phyloP scores from a whole-genome alignment of 2,329 filamentous ascomycete species.

The Sporothrix brunneoviolacea region DNA sequence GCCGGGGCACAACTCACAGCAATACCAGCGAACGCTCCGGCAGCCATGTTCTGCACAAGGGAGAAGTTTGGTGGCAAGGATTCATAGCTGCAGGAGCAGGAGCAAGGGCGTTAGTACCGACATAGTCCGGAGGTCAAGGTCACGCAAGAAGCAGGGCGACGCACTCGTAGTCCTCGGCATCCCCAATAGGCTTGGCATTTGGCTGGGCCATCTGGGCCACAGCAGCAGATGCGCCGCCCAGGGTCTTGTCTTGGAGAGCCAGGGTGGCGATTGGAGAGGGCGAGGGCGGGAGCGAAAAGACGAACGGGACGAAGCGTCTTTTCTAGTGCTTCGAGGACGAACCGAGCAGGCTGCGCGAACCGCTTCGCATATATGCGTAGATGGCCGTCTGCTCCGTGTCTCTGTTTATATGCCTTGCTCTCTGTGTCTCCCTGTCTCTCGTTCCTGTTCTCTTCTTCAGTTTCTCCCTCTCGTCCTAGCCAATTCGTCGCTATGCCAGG shows the following conservation, averaged over 20 bases:
- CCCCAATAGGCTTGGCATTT: constrained; percentile 55
- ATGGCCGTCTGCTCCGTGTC: too few relatives aligned
- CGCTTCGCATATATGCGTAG: too few relatives aligned
- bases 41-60: constrained; percentile 87
- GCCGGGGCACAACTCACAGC: constrained; percentile 55
- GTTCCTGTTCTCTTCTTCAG: too few relatives aligned
- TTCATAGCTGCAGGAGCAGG: constrained; percentile 63
- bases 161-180: constrained; percentile 62
- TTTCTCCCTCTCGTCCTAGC: too few relatives aligned
- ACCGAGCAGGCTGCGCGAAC: too few relatives aligned
- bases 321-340: not conserved
- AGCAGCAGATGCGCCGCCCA: constrained; percentile 59
- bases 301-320: not conserved
- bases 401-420: too few relatives aligned
- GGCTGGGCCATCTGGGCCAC: constrained; percentile 65
- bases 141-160: constrained; percentile 25
- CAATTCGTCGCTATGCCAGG: not conserved
- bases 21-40: constrained; percentile 94
- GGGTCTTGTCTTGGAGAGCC: constrained; percentile 54
- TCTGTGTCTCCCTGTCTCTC: too few relatives aligned
- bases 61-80: constrained; percentile 91
- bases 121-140: not conserved
- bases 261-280: constrained; percentile 43
- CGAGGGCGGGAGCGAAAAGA: not conserved
- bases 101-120: not conserved